These are phyloP conservation scores for Rhamnella rubrinervis DNA, from an alignment of 331 rosid genomes.

Conservation along the genomic window DNA sequence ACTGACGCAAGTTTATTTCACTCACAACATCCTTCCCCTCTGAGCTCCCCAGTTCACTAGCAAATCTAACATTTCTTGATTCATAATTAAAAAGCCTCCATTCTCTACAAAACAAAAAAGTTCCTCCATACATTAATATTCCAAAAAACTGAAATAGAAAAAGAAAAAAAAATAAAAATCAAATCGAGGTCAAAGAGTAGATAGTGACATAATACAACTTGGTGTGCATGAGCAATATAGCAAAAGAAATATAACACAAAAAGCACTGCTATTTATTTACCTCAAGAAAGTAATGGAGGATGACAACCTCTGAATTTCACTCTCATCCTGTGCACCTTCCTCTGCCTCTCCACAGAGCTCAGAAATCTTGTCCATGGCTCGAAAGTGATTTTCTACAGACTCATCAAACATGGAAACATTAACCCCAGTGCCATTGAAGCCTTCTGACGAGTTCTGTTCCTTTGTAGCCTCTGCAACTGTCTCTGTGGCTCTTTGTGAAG, in stretches of 20 bases:
- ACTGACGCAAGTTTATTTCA: constrained; percentile 50
- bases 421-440: constrained; percentile 27
- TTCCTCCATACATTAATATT: background rate
- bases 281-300: constrained; percentile 67
- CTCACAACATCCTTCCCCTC: constrained; percentile 32
- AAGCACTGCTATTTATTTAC: constrained; percentile 27
- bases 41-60: constrained; percentile 35
- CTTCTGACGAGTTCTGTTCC: constrained; percentile 22
- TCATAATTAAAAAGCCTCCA: constrained; percentile 73
- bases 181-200: background rate
- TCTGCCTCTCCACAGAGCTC: constrained; percentile 58
- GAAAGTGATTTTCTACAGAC: constrained; percentile 65
- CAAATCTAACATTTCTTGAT: constrained; percentile 55
- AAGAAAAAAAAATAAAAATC: background rate
- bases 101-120: constrained; percentile 44
- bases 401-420: constrained; percentile 50
- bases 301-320: constrained; percentile 46
- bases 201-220: background rate
- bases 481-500: background rate
- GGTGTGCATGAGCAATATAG: background rate
- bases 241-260: background rate
- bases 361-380: constrained; percentile 48
- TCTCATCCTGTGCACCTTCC: constrained; percentile 27
- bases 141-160: background rate
- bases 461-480: background rate